Base-by-base conservation (phyloP, 805 yeast genomes). In the Zygotorulaspora chibaensis region DNA sequence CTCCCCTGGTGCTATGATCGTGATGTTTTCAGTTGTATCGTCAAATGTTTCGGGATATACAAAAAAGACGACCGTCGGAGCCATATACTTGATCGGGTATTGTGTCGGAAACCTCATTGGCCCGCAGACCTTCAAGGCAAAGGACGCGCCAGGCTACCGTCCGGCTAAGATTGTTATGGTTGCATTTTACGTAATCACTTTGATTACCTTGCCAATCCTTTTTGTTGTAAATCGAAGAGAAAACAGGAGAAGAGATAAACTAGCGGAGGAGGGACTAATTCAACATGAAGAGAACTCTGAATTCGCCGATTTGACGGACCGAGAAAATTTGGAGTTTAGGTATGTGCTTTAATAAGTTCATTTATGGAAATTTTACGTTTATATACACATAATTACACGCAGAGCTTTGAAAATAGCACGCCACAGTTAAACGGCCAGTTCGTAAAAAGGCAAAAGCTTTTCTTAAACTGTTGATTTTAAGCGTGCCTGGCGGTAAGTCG, bases 31-130 rank as follows among this genome's bases (percentile, higher is more conserved):
- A 2, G 77, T 83, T 83, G 76, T 76, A 48, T 72, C 76, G 42
- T 73, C 81, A 35, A 79, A 79, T 52, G 77, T 81, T 10, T 76
- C 84, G 0, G 84, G 84, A 1, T 75, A 77, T 43, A 77, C 83
- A 3, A 80, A 80, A 55, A 71, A 78, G 47, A 61, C 77, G 16
- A 71, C 72, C 28, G 64, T 81, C 47, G 77, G 76, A 52, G 77
- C 75, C 3, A 54, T 73, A 17, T 77, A 79, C 1, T 72, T 79
- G 79, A 66, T 79, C 43, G 77, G 75, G 12, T 80, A 78, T 55
- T 76, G 80, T 8, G 60, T 78, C 16, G 78, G 81, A 5, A 73
- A 80, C 52, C 62, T 84, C 47, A 67, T 79, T 39, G 86, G 84
- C 0, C 85, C 82, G 2, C 79, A 75, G 48, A 65, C 76, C 3